Evolutionary conservation across 1,139 yeast genomes (phyloP), one percentile per base, ranked within the genome.

Genomic region (Pichia sp.): DNA sequence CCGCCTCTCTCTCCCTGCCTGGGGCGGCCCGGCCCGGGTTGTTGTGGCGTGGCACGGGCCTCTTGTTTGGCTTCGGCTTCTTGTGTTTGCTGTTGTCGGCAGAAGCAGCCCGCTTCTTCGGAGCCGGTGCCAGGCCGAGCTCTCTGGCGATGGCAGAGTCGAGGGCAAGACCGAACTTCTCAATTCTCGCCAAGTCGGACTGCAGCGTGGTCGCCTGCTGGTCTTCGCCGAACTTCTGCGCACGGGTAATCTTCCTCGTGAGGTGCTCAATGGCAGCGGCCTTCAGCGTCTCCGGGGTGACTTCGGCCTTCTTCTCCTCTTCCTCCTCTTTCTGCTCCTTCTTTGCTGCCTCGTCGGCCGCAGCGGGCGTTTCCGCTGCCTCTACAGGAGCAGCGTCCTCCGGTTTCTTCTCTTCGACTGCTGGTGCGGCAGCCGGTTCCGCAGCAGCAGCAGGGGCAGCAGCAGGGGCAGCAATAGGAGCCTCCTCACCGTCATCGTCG

Each of bases 101-200:
- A n/a, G 31, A 12, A 4, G 30, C 16, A 8, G 46, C 14, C 46
- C 16, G 44, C n/a, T 16, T 36, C 24, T 30, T 31, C 31, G 41
- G 17, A 4, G 41, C 17, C 9, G 54, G 54, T 38, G 55, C 61
- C 71, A 55, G 83, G 0, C 91, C 91, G 53, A 86, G 75, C 66
- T 85, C 91, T 61, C 73, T 75, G 40, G 91, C 90, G 61, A 86
- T 73, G 8, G 85, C 79, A 50, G 88, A 83, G 55, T 85, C 85
- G 34, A 77, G 71, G 59, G 85, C 87, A 54, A 90, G 82, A 29
- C 97, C 98, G 66, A 90, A 91, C 74, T 88, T 89, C 67, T 85
- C 86, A 60, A 90, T 83, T 65, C 97, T 80, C 38, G 75, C 76
- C 64, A 87, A 76, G 73, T 87, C 79, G 70, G 81, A 74, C 67